phyloP scores from a whole-genome alignment of 2,329 filamentous ascomycete genomes.

The Scedosporium dehoogii region DNA sequence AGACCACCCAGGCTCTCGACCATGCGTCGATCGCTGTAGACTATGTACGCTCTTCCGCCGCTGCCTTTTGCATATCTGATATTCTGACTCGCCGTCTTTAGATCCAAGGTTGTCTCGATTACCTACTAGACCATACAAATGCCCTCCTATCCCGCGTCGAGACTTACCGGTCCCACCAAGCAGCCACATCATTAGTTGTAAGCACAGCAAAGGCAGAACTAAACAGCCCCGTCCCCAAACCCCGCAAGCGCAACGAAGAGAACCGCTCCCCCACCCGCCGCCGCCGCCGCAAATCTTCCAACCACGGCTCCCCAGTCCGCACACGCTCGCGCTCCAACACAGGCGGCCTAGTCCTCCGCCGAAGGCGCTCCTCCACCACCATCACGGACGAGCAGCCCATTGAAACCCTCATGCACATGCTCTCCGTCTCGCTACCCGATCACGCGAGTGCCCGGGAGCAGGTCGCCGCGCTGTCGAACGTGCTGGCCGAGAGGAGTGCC shows the following conservation, averaged over 20 bases:
- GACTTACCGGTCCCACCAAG: conserved; percentile 35
- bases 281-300: neutral
- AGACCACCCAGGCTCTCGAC: conserved; percentile 31
- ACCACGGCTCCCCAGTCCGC: conserved; percentile 23
- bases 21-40: conserved; percentile 35
- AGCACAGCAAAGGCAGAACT: conserved; percentile 35
- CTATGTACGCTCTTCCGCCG: conserved; percentile 32
- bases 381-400: conserved; percentile 26
- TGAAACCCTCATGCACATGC: conserved; percentile 36
- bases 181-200: conserved; percentile 26
- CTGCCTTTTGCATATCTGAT: accelerated
- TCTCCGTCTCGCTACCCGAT: conserved; percentile 33
- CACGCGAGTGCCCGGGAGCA: conserved; percentile 16
- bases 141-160: conserved; percentile 31
- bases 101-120: conserved; percentile 42
- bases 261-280: conserved; percentile 12
- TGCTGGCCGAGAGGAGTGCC: conserved; percentile 25
- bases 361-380: conserved; percentile 26
- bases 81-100: conserved; percentile 20
- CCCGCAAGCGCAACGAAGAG: conserved; percentile 14
- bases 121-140: conserved; percentile 37
- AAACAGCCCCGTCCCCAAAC: conserved; percentile 12
- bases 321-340: conserved; percentile 14
- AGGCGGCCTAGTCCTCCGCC: conserved; percentile 12
- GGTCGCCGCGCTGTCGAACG: conserved; percentile 23